Evolutionary conservation across 768 basidiomycete species (phyloP), one percentile per base, ranked within the genome.

Genomic region (Daedaleopsis nitida): DNA sequence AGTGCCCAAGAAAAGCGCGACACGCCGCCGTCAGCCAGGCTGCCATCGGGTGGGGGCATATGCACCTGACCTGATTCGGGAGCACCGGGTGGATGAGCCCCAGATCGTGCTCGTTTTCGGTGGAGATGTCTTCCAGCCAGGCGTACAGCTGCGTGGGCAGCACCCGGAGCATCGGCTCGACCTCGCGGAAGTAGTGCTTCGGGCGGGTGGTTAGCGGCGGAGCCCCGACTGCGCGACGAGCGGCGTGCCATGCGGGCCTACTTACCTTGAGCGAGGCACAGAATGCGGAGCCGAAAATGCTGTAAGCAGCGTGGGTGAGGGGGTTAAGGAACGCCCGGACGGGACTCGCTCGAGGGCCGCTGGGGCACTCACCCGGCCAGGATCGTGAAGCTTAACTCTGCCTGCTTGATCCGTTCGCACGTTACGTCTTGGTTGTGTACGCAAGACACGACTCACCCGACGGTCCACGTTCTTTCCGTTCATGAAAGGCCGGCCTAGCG

Each of bases 261-360:
- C 42, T 23, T 14, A 68, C 69, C 56, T 70, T 70, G 21, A 70
- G 55, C 7, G 69, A 70, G 17, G 69, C 69, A 44, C 69, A 70
- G 45, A 69, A 70, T 4, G 69, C 69, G 3, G 69, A 70, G 2
- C 69, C 69, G 54, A 70, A 70, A 16, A 70, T 68, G 17, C 69
- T 70, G 48, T 32, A 16, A 12, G 3, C 11, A 23, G 5, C 37
- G 34, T 50, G 13, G 51, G 27, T 17, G 1, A 24, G 7, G 14
- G 12, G 19, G 44, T 34, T 7, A n/a, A 32, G 27, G 27, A 32
- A 32, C 27, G 27, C 27, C 27, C 27, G 27, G 27, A 32, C 27
- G 27, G 27, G 7, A 12, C 39, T 23, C 10, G 17, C 11, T 24
- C 35, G 5, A 12, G 13, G 6, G 1, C 17, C 0, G 27, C 5